phyloP scores from a whole-genome alignment of 2,329 filamentous ascomycete species.

The Akanthomyces muscarius region DNA sequence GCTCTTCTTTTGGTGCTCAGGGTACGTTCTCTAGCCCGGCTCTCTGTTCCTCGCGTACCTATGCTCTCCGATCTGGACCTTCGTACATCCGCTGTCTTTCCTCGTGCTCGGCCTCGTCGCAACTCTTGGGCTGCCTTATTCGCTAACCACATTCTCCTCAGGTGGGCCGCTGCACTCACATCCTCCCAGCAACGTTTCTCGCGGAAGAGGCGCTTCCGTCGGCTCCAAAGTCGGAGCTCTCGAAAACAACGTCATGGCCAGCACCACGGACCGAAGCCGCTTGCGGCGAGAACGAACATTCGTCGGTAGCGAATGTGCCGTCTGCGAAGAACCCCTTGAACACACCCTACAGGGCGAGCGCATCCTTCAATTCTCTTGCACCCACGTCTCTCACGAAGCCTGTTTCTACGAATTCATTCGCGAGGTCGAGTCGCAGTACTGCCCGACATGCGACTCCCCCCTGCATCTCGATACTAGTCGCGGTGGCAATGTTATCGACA shows the following conservation, averaged over 20 bases:
- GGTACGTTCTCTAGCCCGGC: background rate
- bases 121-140: background rate
- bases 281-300: constrained; percentile 88
- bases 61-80: background rate
- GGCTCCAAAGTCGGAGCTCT: constrained; percentile 35
- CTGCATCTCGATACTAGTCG: constrained; percentile 88
- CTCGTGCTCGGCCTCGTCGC: background rate
- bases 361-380: constrained; percentile 91
- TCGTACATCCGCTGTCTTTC: background rate
- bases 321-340: constrained; percentile 94
- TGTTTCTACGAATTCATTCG: constrained; percentile 99
- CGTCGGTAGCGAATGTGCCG: constrained; percentile 88
- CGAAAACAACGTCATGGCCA: constrained; percentile 42
- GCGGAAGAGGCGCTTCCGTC: constrained; percentile 22
- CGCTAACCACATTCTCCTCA: constrained; percentile 1
- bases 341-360: constrained; percentile 92
- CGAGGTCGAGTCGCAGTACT: constrained; percentile 90
- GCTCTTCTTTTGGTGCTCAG: background rate
- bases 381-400: constrained; percentile 95
- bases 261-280: constrained; percentile 64
- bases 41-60: background rate
- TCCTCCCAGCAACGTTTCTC: constrained; percentile 28
- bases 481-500: constrained; percentile 86
- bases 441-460: constrained; percentile 88
- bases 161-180: constrained; percentile 12